Conservation (phyloP, 805 yeast species). For the Metschnikowia gelsemii region DNA sequence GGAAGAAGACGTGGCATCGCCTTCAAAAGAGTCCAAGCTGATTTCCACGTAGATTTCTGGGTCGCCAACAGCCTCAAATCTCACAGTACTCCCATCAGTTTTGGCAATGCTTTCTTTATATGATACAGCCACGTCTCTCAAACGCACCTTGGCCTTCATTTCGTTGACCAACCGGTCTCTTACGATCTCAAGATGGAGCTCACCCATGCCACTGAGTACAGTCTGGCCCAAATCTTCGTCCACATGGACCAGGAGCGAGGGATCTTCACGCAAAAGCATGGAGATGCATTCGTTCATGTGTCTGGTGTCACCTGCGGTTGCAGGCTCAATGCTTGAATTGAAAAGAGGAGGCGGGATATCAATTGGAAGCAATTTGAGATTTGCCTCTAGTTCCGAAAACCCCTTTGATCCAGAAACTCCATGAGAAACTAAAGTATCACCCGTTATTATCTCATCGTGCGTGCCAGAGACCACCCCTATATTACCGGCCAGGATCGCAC, state of each 20-base stretch:
- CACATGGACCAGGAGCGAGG: constrained; percentile 67
- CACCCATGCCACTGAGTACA: constrained; percentile 94
- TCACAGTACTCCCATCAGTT: constrained; percentile 23
- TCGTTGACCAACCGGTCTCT: constrained; percentile 75
- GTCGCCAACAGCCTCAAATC: constrained; percentile 20
- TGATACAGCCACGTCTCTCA: constrained; percentile 85
- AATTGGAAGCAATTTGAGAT: constrained; percentile 67
- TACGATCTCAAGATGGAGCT: constrained; percentile 87
- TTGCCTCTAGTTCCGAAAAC: constrained; percentile 42
- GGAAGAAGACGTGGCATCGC: constrained; percentile 29
- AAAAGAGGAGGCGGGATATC: constrained; percentile 90
- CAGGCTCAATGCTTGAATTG: constrained; percentile 79
- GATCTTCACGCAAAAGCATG: constrained; percentile 80
- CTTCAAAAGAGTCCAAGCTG: constrained; percentile 39
- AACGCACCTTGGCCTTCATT: constrained; percentile 74
- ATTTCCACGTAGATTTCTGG: constrained; percentile 27
- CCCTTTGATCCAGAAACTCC: constrained; percentile 42
- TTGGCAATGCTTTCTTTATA: constrained; percentile 66
- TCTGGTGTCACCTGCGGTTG: constrained; percentile 75
- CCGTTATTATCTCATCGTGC: constrained; percentile 71
- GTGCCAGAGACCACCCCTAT: constrained; percentile 87
- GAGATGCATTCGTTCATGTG: constrained; percentile 69
- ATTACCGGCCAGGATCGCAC: constrained; percentile 65
- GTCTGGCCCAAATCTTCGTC: constrained; percentile 91
- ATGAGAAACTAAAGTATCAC: constrained; percentile 81